These are phyloP conservation scores for Populus hybrid DNA, from an alignment of 441 rosid species.

Conservation along the genomic window DNA sequence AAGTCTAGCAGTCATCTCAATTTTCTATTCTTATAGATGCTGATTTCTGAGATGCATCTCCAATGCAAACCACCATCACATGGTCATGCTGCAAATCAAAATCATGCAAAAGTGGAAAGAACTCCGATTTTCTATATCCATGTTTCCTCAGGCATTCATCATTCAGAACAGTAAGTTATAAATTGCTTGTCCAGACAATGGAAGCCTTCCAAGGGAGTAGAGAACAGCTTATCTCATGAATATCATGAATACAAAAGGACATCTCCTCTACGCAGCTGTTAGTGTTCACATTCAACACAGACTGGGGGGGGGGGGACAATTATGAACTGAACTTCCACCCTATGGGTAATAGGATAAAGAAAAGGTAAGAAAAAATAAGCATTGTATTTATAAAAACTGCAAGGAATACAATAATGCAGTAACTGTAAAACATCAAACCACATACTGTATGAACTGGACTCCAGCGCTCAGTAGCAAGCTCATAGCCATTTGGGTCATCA, in stretches of 20 bases:
- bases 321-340: background rate
- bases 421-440: background rate
- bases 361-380: background rate
- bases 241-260: background rate
- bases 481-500: slow-evolving; percentile 92
- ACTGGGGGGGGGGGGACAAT: background rate
- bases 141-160: slow-evolving; percentile 14
- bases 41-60: slow-evolving; percentile 28
- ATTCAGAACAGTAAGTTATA: slow-evolving; percentile 13
- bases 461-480: slow-evolving; percentile 93
- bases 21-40: slow-evolving; percentile 20
- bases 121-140: slow-evolving; percentile 15
- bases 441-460: slow-evolving; percentile 85
- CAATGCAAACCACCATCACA: slow-evolving; percentile 31
- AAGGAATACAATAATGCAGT: background rate
- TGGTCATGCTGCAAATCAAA: slow-evolving; percentile 25
- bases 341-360: background rate
- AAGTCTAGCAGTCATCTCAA: slow-evolving; percentile 25
- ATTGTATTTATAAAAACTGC: background rate
- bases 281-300: slow-evolving; percentile 2
- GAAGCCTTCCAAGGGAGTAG: slow-evolving; percentile 10
- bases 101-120: slow-evolving; percentile 22
- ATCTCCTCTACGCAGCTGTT: background rate
- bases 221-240: background rate
- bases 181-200: slow-evolving; percentile 7